These are phyloP conservation scores for Naganishia randhawae DNA, from an alignment of 768 basidiomycete genomes.

Conservation along the genomic window DNA sequence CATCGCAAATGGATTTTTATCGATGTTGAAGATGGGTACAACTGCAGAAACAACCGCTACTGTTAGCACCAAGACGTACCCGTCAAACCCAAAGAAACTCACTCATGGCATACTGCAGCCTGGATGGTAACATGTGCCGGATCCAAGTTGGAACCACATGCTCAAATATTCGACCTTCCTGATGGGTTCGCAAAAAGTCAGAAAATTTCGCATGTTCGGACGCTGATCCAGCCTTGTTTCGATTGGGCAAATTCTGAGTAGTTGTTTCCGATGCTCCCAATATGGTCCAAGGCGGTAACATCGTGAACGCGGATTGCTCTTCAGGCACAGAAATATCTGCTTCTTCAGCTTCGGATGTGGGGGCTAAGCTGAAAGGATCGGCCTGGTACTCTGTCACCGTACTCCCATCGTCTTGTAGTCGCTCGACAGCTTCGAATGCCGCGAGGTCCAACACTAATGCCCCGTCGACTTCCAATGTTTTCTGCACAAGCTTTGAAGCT, in stretches of 20 bases:
- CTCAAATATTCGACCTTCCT: conserved; percentile 83
- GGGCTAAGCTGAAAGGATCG: conserved; percentile 41
- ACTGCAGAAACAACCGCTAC: conserved; percentile 53
- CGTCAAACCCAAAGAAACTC: conserved; percentile 45
- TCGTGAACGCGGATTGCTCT: conserved; percentile 41
- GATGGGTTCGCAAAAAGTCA: conserved; percentile 71
- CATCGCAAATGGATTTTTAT: conserved; percentile 84
- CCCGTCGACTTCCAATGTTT: conserved; percentile 86
- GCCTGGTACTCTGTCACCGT: conserved; percentile 59
- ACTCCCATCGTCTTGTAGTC: conserved; percentile 51
- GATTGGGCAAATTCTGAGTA: background rate
- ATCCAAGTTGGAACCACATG: conserved; percentile 79
- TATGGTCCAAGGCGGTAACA: conserved; percentile 46
- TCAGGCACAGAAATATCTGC: conserved; percentile 31
- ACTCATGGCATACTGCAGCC: conserved; percentile 85
- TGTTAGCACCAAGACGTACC: background rate
- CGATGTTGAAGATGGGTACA: conserved; percentile 88
- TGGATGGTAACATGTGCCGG: conserved; percentile 71
- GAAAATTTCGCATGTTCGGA: conserved; percentile 73
- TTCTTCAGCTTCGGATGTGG: conserved; percentile 15
- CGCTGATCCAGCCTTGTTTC: conserved; percentile 57
- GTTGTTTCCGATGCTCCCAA: conserved; percentile 40
- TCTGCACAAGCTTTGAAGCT: conserved; percentile 82
- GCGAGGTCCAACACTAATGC: conserved; percentile 89
- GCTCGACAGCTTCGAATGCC: conserved; percentile 80